Percentiles rank a stretch among this genome's conserved stretches.
Evolutionary conservation across 768 basidiomycete genomes (phyloP).

Genomic region (Tulasnella sp.): DNA sequence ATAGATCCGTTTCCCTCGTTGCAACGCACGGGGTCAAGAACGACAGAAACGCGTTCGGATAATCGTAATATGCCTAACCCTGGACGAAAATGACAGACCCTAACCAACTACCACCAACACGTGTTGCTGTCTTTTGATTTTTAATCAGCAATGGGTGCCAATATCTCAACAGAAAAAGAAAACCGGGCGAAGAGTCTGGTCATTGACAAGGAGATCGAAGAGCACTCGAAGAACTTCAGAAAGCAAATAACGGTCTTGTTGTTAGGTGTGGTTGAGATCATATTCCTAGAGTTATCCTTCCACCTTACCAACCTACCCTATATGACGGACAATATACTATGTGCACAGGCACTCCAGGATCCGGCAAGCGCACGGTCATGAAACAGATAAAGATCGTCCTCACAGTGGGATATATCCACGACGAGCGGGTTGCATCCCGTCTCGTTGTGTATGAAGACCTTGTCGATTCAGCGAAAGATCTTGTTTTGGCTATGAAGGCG

Average conservation of each 20-base stretch:
- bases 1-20: neutral
- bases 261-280: slow-evolving; percentile 41
- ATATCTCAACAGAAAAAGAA: slow-evolving; percentile 25
- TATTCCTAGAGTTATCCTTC: slow-evolving; percentile 29
- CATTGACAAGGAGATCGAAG: slow-evolving; percentile 38
- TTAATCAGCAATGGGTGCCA: slow-evolving; percentile 21
- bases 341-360: slow-evolving; percentile 79
- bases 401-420: slow-evolving; percentile 76
- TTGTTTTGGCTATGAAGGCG: slow-evolving; percentile 82
- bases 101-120: slow-evolving; percentile 21
- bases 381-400: slow-evolving; percentile 97
- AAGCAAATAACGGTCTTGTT: slow-evolving; percentile 46
- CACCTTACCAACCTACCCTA: neutral
- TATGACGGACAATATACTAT: neutral
- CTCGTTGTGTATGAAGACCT: slow-evolving; percentile 81
- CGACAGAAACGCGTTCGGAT: slow-evolving; percentile 44
- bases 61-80: slow-evolving; percentile 22
- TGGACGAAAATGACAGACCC: too few species aligned
- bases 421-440: slow-evolving; percentile 73
- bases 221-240: slow-evolving; percentile 42
- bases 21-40: slow-evolving; percentile 36
- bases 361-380: slow-evolving; percentile 92
- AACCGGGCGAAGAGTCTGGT: slow-evolving; percentile 18
- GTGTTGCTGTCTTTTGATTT: neutral
- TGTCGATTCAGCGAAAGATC: slow-evolving; percentile 80